Evolutionary conservation across 768 basidiomycete species (phyloP), one percentile per base, ranked within the genome.

Genomic region (Asterophora parasitica): DNA sequence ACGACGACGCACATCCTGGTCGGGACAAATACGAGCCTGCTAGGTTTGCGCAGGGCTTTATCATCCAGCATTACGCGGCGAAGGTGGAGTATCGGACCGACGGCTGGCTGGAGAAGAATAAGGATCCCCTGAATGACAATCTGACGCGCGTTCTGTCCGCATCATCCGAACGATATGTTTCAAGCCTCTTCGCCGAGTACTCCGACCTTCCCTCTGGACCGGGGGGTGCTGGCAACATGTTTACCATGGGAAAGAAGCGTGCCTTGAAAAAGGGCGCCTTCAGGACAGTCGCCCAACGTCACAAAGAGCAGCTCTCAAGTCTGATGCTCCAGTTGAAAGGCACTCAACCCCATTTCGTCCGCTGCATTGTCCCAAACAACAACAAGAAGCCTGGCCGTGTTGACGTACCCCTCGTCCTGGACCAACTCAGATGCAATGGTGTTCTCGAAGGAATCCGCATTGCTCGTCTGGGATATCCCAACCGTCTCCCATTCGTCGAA

Each of bases 91-190:
- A 99, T 60, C 80, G 86, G 23, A 97, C 93, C 2, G 85, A 91
- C 32, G 91, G 93, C 12, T 99, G 96, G 96, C 71, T 99, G 56
- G 94, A 95, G 72, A 99, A 98, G 83, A 99, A 99, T 76, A 96
- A 96, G 69, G 96, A 99, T 59, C 96, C 96, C 0, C 71, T 99
- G 49, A 97, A 97, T 61, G 94, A 97, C 65, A 93, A 96, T 62
- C 77, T 98, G 44, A 90, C 92, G 0, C 82, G 91, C 16, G 84
- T 98, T 31, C 76, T 98, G 2, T 83, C 90, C 1, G 74, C 79
- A 7, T 94, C 95, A 4, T 75, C 82, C 2, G 88, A 96, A 59
- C 77, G 79, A 32, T 92, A 89, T 60, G 79, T 98, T 32, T 82
- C 89, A 1, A 65, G 74, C 9, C 78, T 99, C 16, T 99, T 98